A percentile compares a stretch with the other conserved stretches of the same genome.
phyloP scores from a whole-genome alignment of 2,329 filamentous ascomycete species.

The Gaeumannomyces tritici region DNA sequence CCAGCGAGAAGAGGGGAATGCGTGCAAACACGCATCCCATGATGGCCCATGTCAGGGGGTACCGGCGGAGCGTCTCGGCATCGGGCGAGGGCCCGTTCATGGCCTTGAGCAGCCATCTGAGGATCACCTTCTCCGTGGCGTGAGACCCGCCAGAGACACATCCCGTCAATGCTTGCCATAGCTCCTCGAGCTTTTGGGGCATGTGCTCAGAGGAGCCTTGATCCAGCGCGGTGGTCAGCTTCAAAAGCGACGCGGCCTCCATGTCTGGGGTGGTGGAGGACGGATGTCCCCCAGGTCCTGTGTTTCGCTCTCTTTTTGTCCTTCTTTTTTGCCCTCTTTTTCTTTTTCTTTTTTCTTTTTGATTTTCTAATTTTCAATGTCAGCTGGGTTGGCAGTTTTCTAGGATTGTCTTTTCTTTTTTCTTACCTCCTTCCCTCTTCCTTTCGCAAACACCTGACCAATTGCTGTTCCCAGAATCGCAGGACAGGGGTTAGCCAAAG shows the following conservation, averaged over 20 bases:
- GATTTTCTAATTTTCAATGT: no score
- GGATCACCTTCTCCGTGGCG: constrained; percentile 45
- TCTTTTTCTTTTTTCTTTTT: no score
- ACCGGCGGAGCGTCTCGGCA: constrained; percentile 44
- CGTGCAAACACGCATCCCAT: constrained; percentile 49
- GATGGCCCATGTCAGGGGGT: constrained; percentile 51
- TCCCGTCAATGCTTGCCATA: constrained; percentile 39
- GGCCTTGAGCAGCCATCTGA: constrained; percentile 55
- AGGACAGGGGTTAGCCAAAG: neutral
- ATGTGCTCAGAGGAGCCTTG: constrained; percentile 33
- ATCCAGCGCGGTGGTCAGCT: constrained; percentile 44
- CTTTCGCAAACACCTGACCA: neutral
- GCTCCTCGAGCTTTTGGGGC: constrained; percentile 34
- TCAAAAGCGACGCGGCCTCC: constrained; percentile 29
- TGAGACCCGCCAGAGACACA: constrained; percentile 31
- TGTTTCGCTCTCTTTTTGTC: neutral
- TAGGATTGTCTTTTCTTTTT: neutral
- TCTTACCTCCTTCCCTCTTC: neutral
- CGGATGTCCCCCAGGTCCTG: neutral
- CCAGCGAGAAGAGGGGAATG: constrained; percentile 61
- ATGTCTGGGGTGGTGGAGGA: constrained; percentile 4
- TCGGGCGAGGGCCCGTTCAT: constrained; percentile 38
- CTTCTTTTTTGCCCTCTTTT: neutral
- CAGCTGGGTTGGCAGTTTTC: no score
- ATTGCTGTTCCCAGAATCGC: no score